A percentile compares a stretch with the other conserved stretches of the same genome.
These are phyloP conservation scores for Sporothrix protearum DNA, from an alignment of 2,329 filamentous ascomycete species.

Conservation along the genomic window DNA sequence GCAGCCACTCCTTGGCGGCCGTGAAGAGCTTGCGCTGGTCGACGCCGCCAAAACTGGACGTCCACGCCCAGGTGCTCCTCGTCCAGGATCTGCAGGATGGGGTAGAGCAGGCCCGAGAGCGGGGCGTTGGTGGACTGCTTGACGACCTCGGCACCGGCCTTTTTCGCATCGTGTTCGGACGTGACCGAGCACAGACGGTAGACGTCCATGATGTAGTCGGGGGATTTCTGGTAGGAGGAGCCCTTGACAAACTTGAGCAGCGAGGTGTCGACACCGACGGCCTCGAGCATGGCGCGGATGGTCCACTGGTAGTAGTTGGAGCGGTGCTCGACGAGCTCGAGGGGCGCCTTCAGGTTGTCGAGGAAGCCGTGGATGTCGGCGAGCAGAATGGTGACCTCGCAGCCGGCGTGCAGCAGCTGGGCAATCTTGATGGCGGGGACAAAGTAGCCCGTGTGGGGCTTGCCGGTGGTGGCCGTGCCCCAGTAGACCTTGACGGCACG, in stretches of 20 bases:
- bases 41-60: slow-evolving; percentile 73
- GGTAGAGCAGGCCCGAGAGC: slow-evolving; percentile 73
- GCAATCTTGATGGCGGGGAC: slow-evolving; percentile 86
- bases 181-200: slow-evolving; percentile 70
- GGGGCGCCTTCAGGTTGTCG: slow-evolving; percentile 79
- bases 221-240: slow-evolving; percentile 71
- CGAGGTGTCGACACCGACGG: slow-evolving; percentile 74
- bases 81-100: slow-evolving; percentile 84
- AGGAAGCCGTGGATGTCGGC: slow-evolving; percentile 73
- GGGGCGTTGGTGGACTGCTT: slow-evolving; percentile 81
- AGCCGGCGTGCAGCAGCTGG: slow-evolving; percentile 79
- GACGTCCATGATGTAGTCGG: slow-evolving; percentile 82
- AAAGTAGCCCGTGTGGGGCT: slow-evolving; percentile 86
- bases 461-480: slow-evolving; percentile 83
- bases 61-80: slow-evolving; percentile 87
- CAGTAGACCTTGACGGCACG: slow-evolving; percentile 78
- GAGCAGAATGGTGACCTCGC: slow-evolving; percentile 74
- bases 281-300: slow-evolving; percentile 70
- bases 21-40: slow-evolving; percentile 91
- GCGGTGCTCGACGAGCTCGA: slow-evolving; percentile 79
- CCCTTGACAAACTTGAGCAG: slow-evolving; percentile 81
- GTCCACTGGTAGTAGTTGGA: slow-evolving; percentile 78
- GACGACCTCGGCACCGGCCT: slow-evolving; percentile 88
- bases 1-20: slow-evolving; percentile 77
- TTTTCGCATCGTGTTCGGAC: slow-evolving; percentile 78